Conservation (phyloP, 2,329 filamentous ascomycete species). For the Pseudonectria buxi region DNA sequence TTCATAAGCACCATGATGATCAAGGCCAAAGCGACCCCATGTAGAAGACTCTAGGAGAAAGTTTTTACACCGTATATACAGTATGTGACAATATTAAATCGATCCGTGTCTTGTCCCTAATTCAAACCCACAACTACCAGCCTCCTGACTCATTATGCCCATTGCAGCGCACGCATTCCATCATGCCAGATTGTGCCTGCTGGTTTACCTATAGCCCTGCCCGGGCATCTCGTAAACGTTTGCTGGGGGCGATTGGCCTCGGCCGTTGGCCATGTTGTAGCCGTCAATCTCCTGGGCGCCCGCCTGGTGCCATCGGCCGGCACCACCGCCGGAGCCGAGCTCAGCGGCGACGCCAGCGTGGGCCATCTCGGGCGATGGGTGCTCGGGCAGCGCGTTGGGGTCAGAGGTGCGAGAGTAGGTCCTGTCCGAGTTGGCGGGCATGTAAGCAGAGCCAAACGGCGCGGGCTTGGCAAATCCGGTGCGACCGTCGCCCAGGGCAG, state of each 20-base stretch:
- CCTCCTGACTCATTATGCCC: constrained; percentile 1
- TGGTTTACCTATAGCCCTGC: constrained; percentile 29
- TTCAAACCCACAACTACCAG: too few relatives aligned
- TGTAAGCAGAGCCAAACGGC: constrained; percentile 26
- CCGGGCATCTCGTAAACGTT: constrained; percentile 38
- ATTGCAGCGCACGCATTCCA: not conserved
- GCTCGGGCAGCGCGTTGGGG: constrained; percentile 15
- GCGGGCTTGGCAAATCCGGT: constrained; percentile 33
- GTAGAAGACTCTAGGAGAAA: constrained; percentile 13
- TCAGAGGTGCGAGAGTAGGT: constrained; percentile 18
- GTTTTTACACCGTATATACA: constrained; percentile 23
- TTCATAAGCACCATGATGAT: constrained; percentile 4
- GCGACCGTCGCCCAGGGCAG: constrained; percentile 32
- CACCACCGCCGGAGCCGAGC: constrained; percentile 26
- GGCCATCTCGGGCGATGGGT: constrained; percentile 21
- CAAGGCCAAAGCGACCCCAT: constrained; percentile 12
- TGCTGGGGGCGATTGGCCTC: constrained; percentile 21
- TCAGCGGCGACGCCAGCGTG: constrained; percentile 23
- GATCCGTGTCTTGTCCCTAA: constrained; percentile 3
- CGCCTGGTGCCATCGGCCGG: constrained; percentile 28
- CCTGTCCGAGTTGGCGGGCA: constrained; percentile 19
- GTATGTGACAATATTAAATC: constrained; percentile 24
- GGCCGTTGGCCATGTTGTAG: constrained; percentile 23
- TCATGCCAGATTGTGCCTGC: not conserved
- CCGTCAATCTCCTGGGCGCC: constrained; percentile 34